Evolutionary conservation across 768 basidiomycete genomes (phyloP), one percentile per base, ranked within the genome.

Genomic region (Agaricus blazei): DNA sequence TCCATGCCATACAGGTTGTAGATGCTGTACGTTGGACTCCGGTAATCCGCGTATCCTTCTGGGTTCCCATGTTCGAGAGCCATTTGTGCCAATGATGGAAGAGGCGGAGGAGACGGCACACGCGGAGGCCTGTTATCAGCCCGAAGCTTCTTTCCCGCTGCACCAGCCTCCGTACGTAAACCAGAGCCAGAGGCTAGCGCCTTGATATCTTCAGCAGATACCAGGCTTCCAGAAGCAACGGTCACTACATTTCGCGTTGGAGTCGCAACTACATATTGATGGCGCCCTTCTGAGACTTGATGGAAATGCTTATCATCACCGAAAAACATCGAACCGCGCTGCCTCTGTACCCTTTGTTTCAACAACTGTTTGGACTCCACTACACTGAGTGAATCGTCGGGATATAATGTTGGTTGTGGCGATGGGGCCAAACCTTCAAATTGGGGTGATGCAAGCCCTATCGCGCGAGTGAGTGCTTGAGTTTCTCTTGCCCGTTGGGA

Each of bases 11-110:
- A 90, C 60, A 90, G 60, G 40, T 85, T 85, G 63, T 87, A 91
- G 53, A 92, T 80, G 65, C 89, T 92, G 61, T 91, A 91, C 4
- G 90, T 91, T 15, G 90, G 88, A 62, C 89, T 89, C 58, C 83
- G 75, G 58, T 91, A 90, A 47, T 80, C 81, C 5, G 73, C 79
- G 67, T 79, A 87, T 3, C 76, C 83, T 51, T 84, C 79, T 4
- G 81, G 78, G 54, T 87, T 80, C 2, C 71, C 67, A 58, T 87
- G 85, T 44, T 81, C 77, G 64, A 90, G 65, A 48, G 79, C 88
- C 88, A 91, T 87, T 68, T 90, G 90, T 8, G 87, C 74, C 51
- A 91, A 66, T 26, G 87, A 88, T 9, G 87, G 88, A 41, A 89
- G 65, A 23, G 82, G 78, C 14, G 87, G 87, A 2, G 89, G 89